A percentile compares a stretch with the other conserved stretches of the same genome.
Evolutionary conservation across 2,329 filamentous ascomycete species (phyloP).

Genomic region (Fonsecaea multimorphosa): DNA sequence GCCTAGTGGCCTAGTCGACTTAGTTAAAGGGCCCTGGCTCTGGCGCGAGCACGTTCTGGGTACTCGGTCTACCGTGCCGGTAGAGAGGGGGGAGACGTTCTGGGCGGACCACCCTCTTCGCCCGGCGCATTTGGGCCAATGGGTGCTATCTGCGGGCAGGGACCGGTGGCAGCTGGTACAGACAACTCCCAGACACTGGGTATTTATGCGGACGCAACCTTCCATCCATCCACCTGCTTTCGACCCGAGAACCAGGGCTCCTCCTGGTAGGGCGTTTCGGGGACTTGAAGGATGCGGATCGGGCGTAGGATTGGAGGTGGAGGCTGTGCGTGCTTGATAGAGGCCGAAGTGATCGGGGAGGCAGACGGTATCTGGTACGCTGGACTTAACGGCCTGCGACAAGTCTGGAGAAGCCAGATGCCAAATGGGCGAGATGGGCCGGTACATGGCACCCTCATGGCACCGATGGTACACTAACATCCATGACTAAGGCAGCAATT

Average conservation of each 20-base stretch:
- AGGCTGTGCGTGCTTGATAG: neutral
- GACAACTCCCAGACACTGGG: neutral
- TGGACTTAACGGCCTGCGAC: neutral
- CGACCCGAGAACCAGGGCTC: constrained; percentile 1
- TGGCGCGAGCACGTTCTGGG: constrained; percentile 14
- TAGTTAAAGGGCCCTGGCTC: neutral
- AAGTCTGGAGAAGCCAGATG: neutral
- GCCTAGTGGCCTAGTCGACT: constrained; percentile 3
- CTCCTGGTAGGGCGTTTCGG: neutral
- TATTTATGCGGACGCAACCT: neutral
- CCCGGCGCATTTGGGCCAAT: neutral
- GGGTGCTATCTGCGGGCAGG: neutral
- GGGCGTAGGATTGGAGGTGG: neutral
- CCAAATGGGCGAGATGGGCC: constrained; percentile 1
- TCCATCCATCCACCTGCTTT: neutral
- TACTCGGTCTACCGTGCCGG: constrained; percentile 5
- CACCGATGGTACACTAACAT: neutral
- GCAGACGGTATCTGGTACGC: neutral
- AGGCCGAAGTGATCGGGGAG: constrained; percentile 7
- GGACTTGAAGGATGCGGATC: neutral
- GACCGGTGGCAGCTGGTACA: constrained; percentile 9
- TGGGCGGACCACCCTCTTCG: neutral
- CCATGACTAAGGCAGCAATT: constrained; percentile 2
- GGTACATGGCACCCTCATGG: neutral
- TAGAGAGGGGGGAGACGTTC: neutral